These are phyloP conservation scores for Mycena sanguinolenta DNA, from an alignment of 768 basidiomycete genomes.

Conservation along the genomic window DNA sequence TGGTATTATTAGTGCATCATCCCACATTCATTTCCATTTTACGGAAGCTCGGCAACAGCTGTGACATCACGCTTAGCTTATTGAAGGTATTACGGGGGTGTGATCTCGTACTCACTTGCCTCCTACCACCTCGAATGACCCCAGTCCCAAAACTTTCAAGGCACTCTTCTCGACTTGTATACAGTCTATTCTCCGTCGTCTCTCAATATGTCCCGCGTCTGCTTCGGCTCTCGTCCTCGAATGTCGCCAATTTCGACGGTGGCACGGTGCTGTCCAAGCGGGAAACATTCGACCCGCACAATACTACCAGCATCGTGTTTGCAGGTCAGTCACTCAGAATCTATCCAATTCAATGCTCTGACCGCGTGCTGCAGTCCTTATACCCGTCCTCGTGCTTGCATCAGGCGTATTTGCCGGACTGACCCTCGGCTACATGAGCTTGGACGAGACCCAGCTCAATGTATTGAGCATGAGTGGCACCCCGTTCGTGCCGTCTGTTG, in stretches of 20 bases:
- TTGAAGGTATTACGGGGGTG: conserved; percentile 4
- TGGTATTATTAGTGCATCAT: background rate
- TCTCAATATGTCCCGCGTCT: conserved; percentile 61
- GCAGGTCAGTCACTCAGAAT: conserved; percentile 35
- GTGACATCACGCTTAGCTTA: conserved; percentile 24
- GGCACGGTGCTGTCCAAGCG: conserved; percentile 41
- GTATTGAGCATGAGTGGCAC: conserved; percentile 90
- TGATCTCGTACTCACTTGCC: conserved; percentile 15
- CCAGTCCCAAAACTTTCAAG: conserved; percentile 47
- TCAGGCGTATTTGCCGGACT: conserved; percentile 93
- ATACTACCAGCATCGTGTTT: conserved; percentile 53
- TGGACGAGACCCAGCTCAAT: conserved; percentile 93
- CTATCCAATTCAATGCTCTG: background rate
- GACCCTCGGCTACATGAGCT: conserved; percentile 92
- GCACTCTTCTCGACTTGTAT: conserved; percentile 59
- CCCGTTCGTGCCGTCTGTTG: conserved; percentile 61
- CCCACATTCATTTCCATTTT: conserved; percentile 6
- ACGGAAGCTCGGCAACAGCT: too few relatives aligned
- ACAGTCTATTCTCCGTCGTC: conserved; percentile 57
- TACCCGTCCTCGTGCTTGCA: conserved; percentile 85
- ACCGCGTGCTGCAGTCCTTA: conserved; percentile 58
- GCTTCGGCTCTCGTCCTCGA: conserved; percentile 42
- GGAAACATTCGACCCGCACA: conserved; percentile 48
- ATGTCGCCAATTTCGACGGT: conserved; percentile 23
- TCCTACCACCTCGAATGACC: conserved; percentile 52